Base-by-base conservation (phyloP, 495 filamentous ascomycete genomes). In the Aspergillus saccharolyticus region DNA sequence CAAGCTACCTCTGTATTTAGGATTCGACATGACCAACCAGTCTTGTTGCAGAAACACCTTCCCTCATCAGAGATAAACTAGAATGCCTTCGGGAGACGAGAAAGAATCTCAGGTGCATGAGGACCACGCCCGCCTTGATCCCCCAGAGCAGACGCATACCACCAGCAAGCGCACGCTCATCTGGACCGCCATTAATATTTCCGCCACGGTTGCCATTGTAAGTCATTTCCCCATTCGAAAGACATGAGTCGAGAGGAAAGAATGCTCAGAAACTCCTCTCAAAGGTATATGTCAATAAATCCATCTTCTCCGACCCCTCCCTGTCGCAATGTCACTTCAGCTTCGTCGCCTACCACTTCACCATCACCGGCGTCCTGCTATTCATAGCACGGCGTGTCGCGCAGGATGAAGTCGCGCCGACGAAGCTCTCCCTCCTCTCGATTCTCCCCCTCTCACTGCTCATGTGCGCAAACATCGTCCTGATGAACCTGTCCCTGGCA, bases 331-430 rank as follows among this genome's bases (percentile, higher is more conserved):
- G 49, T 33, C 39, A 52, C 43, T 33, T 46, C 28, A 20, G 56
- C 48, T 52, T 48, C 22, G 48, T 58, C 18, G 30, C 56, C 24
- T 52, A 45, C 46, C 56, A 44, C 43, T 53, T 42, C 42, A 42
- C 51, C 51, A n/a, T 53, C 4, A 43, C 16, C 17, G 33, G 51
- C 18, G 6, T 53, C 17, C 19, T 53, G 4, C 51, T 53, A 5
- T 53, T 15, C 21, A 19, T 42, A 19, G 16, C 20, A 16, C 20
- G 28, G 12, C 25, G 4, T 2, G 10, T 15, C 20, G 18, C 28
- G 9, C n/a, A n/a, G 20, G 3, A 7, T 21, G 20, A 53, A 19
- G 15, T 42, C 28, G 21, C 25, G 6, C 28, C 25, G 8, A 39
- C 42, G 12, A n/a, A 53, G n/a, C 18, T 19, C 33, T n/a, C 30